Evolutionary conservation across 495 filamentous ascomycete genomes (phyloP), one percentile per base, ranked within the genome.

Genomic region (Parmelia sp.): DNA sequence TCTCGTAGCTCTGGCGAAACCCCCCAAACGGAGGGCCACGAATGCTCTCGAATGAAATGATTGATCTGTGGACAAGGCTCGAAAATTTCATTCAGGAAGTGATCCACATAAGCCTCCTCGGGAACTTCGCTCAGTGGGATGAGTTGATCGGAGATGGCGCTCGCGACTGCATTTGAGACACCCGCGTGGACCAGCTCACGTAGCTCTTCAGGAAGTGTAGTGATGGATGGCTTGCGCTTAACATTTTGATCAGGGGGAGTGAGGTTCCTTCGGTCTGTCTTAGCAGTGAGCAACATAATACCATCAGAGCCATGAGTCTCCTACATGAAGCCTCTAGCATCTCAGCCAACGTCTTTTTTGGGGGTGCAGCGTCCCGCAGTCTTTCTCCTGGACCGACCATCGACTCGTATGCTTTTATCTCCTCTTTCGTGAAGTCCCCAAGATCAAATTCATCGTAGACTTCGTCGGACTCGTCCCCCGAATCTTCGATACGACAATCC

Each of bases 1-100:
- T 21, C 40, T 44, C 19, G 40, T 44, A 44, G 2, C 8, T 44
- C 40, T 44, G n/a, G n/a, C n/a, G n/a, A n/a, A n/a, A n/a, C n/a
- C n/a, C n/a, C n/a, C n/a, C n/a, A n/a, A n/a, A n/a, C n/a, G n/a
- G n/a, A n/a, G n/a, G n/a, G n/a, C n/a, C n/a, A n/a, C n/a, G n/a
- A n/a, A 56, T 66, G 60, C n/a, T 56, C 33, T 8, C 67, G 67
- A n/a, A 61, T 42, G 49, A 61, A 69, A n/a, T 10, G 61, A 12
- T 35, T 55, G 1, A 69, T 51, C 44, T 65, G 62, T 6, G 66
- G 53, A 19, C 36, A 14, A 2, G 33, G 37, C 5, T 1, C 23
- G 0, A 14, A 19, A 11, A 39, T 3, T 14, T 62, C 27, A 6
- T 29, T 9, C 9, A 40, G 40, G 27, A 14, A 27, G n/a, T n/a